Conservation (phyloP, 1,284 basidiomycete species). For the Cutaneotrichosporon arboriforme region DNA sequence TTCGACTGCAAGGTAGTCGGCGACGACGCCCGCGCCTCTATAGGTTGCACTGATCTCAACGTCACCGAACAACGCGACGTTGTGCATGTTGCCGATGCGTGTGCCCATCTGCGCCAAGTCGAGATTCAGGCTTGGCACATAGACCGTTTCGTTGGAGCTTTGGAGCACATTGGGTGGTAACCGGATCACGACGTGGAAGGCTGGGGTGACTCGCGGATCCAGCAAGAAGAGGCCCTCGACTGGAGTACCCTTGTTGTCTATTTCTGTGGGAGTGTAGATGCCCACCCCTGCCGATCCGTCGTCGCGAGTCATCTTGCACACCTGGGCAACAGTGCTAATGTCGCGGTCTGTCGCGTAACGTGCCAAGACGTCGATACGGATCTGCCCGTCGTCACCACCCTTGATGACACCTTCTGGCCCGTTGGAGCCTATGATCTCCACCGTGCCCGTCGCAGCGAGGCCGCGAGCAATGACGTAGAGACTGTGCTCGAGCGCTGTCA, state of each 20-base stretch:
- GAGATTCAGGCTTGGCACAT: conserved; percentile 24
- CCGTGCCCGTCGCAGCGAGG: conserved; percentile 37
- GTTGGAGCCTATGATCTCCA: conserved; percentile 42
- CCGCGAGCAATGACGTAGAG: conserved; percentile 39
- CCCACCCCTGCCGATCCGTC: conserved; percentile 39
- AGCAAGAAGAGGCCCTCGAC: conserved; percentile 19
- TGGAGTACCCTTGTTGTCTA: conserved; percentile 27
- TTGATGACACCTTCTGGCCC: conserved; percentile 24
- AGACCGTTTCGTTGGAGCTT: conserved; percentile 6
- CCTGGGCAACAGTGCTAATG: conserved; percentile 25
- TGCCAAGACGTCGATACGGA: conserved; percentile 42
- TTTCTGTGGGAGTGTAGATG: conserved; percentile 38
- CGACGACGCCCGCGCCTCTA: conserved; percentile 33
- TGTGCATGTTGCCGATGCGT: conserved; percentile 35
- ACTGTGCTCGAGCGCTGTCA: neutral
- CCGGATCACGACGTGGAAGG: conserved; percentile 37
- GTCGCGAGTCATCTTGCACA: conserved; percentile 34
- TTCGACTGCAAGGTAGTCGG: conserved; percentile 30
- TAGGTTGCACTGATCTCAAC: conserved; percentile 22
- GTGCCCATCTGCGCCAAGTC: conserved; percentile 39
- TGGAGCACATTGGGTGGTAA: conserved; percentile 30
- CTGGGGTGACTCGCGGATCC: conserved; percentile 30
- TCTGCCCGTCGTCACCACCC: conserved; percentile 29
- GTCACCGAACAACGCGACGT: conserved; percentile 30
- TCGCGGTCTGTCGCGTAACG: conserved; percentile 26